Evolutionary conservation across 768 basidiomycete species (phyloP), one percentile per base, ranked within the genome.

Genomic region (Mycena floridula): DNA sequence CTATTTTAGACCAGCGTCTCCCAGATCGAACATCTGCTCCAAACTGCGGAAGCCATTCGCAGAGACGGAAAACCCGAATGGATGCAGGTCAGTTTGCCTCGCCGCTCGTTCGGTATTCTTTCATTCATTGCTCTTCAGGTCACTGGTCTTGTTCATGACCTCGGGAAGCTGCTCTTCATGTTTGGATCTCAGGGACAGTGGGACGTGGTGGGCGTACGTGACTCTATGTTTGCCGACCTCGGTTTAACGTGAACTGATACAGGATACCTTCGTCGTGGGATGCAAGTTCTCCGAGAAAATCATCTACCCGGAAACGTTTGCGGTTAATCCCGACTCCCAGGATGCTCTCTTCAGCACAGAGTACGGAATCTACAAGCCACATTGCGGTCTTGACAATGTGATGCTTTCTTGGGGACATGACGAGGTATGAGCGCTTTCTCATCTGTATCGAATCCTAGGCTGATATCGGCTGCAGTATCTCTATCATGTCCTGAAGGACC

Each of bases 371-470:
- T 91, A 91, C 58, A 63, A 80, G 53, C 79, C 84, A 1, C 67
- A 87, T 46, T 90, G 89, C 54, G 89, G 89, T 9, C 75, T 91
- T 6, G 85, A 89, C 50, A 86, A 89, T 55, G 85, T 91, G 39
- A 89, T 90, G 85, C 65, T 94, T 23, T 84, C 81, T 26, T 93
- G 86, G 86, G 91, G 91, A 13, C 91, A 94, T 55, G 91, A 94
- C 56, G 90, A 95, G 71, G 87, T 84, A 59, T 25, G 71, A 55
- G 41, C n/a, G n/a, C n/a, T n/a, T n/a, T n/a, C n/a, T n/a, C n/a
- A n/a, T n/a, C n/a, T n/a, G n/a, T n/a, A n/a, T n/a, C n/a, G n/a
- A n/a, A 37, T 40, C 44, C 12, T 22, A 28, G 38, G 26, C 44
- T 27, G 39, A 20, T 43, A n/a, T 25, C 36, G 41, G 37, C 35